Evolutionary conservation across 192 early-diverging fungal species (phyloP).

Genomic region (Coemansia sp.): DNA sequence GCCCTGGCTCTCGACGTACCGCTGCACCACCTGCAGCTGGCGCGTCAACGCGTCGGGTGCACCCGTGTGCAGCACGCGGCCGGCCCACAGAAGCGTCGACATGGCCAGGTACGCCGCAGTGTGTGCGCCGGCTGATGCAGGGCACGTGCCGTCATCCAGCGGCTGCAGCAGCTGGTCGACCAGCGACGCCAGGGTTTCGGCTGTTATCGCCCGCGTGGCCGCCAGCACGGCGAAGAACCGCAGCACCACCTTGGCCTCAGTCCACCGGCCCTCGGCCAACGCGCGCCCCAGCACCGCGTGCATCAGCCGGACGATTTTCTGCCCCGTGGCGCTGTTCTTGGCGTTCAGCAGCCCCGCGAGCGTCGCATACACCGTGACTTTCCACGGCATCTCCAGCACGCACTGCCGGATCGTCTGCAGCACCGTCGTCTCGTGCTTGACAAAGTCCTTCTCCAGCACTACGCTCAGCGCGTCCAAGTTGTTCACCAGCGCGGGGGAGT

Average conservation of each 20-base stretch:
- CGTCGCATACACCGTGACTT: conserved; percentile 66
- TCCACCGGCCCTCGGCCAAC: conserved; percentile 61
- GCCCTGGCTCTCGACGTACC: conserved; percentile 21
- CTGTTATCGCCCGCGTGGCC: conserved; percentile 70
- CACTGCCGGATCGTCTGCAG: conserved; percentile 56
- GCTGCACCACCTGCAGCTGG: conserved; percentile 13
- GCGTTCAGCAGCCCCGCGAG: conserved; percentile 82
- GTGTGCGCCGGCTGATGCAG: conserved; percentile 48
- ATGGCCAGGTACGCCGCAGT: conserved; percentile 74
- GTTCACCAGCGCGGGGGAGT: conserved; percentile 59
- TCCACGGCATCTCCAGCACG: conserved; percentile 42
- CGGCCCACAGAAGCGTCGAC: conserved; percentile 77
- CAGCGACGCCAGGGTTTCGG: conserved; percentile 61
- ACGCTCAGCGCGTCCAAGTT: conserved; percentile 66
- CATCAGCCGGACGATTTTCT: conserved; percentile 61
- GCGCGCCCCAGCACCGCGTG: conserved; percentile 56
- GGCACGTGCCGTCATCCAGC: conserved; percentile 19
- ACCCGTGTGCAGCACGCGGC: conserved; percentile 22
- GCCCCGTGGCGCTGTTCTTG: conserved; percentile 61
- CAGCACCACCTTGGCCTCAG: conserved; percentile 70
- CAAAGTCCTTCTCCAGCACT: conserved; percentile 69
- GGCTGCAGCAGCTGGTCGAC: conserved; percentile 63
- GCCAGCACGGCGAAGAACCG: conserved; percentile 82
- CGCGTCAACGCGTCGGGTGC: conserved; percentile 28
- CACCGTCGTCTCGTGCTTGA: conserved; percentile 62